Evolutionary conservation across 305 asterid species (phyloP).

Genomic region (Fraxinus floribunda): DNA sequence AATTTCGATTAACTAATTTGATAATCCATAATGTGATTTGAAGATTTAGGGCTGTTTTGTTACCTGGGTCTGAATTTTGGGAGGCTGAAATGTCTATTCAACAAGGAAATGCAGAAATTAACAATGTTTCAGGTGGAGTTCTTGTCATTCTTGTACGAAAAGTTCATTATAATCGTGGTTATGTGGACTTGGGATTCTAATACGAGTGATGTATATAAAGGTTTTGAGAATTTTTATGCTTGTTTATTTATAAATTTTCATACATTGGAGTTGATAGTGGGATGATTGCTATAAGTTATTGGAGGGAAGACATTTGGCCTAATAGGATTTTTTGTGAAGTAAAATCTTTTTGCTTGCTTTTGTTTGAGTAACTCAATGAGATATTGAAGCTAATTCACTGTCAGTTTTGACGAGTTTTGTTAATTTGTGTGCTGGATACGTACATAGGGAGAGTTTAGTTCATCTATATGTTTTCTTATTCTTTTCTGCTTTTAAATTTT

Average conservation of each 20-base stretch:
- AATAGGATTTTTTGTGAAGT: neutral
- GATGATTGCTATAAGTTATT: neutral
- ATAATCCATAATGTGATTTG: conserved; percentile 30
- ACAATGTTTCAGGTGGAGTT: conserved; percentile 43
- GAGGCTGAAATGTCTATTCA: conserved; percentile 50
- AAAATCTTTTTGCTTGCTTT: neutral
- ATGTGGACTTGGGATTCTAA: neutral
- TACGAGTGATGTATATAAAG: neutral
- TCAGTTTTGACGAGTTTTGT: neutral
- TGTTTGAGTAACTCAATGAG: neutral
- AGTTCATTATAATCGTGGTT: conserved; percentile 8
- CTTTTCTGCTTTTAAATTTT: neutral
- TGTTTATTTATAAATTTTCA: neutral
- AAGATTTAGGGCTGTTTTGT: conserved; percentile 34
- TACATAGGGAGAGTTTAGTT: conserved; percentile 1
- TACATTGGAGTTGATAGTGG: neutral
- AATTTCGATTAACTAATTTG: conserved; percentile 6
- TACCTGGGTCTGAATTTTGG: conserved; percentile 27
- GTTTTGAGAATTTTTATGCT: neutral
- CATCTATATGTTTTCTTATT: neutral
- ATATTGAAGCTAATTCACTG: neutral
- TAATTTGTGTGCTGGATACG: neutral
- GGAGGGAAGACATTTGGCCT: neutral
- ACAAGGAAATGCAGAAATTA: conserved; percentile 42
- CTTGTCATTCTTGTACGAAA: neutral